Conservation (phyloP, 2,329 filamentous ascomycete genomes). For the Botryosphaeria dothidea region DNA sequence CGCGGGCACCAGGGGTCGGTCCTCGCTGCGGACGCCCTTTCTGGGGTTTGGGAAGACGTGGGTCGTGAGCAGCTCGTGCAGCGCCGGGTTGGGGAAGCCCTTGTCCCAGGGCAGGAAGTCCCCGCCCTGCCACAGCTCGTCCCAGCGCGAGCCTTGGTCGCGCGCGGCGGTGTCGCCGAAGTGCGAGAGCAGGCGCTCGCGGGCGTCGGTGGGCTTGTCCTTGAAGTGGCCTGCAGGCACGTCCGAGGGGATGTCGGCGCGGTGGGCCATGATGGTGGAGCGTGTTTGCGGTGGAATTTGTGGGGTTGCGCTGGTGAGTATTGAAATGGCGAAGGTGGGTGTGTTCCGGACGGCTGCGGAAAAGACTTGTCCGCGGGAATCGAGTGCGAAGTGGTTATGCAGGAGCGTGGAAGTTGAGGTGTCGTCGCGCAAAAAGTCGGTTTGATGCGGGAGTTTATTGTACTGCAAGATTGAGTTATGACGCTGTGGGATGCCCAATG, state of each 20-base stretch:
- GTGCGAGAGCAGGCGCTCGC: conserved; percentile 7
- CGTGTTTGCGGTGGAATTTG: neutral
- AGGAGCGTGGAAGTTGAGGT: neutral
- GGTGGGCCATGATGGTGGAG: neutral
- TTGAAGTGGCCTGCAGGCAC: neutral
- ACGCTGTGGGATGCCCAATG: neutral
- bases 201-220: conserved; percentile 16
- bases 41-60: conserved; percentile 26
- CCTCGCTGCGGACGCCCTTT: conserved; percentile 36
- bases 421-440: neutral
- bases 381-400: neutral
- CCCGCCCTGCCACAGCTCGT: conserved; percentile 55
- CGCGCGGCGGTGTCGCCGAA: conserved; percentile 5
- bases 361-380: neutral
- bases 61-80: conserved; percentile 54
- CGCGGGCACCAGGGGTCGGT: neutral
- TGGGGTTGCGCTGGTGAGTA: neutral
- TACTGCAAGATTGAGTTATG: conserved; percentile 3
- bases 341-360: neutral
- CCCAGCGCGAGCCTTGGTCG: conserved; percentile 42
- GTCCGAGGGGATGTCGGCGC: neutral
- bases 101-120: conserved; percentile 61
- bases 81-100: conserved; percentile 56
- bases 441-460: neutral
- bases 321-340: neutral